A percentile compares a stretch with the other conserved stretches of the same genome.
Evolutionary conservation across 1,139 yeast species (phyloP).

Genomic region (Blastobotrys apis): DNA sequence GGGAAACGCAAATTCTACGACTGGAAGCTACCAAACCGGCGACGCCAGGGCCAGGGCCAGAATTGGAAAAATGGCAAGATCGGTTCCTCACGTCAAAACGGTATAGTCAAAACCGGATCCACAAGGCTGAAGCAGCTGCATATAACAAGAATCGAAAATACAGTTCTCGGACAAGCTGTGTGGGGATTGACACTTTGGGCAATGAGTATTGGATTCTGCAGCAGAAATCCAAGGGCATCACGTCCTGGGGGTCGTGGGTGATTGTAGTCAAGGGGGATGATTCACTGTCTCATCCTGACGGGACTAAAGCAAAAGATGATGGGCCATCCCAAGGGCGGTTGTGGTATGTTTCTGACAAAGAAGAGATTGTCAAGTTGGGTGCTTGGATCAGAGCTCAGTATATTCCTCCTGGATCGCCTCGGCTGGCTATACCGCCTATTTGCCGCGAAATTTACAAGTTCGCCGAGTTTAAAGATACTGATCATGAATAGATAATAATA

Average conservation of each 20-base stretch:
- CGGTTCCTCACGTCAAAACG: constrained; percentile 26
- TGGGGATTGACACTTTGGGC: constrained; percentile 35
- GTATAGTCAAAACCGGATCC: constrained; percentile 24
- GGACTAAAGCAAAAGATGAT: constrained; percentile 2
- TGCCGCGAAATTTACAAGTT: constrained; percentile 5
- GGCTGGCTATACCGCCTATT: constrained; percentile 9
- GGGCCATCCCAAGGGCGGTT: constrained; percentile 8
- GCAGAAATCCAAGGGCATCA: constrained; percentile 30
- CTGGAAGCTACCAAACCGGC: constrained; percentile 25
- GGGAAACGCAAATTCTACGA: constrained; percentile 29
- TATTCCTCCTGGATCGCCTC: constrained; percentile 3
- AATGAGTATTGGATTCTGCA: constrained; percentile 39
- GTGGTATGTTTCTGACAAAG: constrained; percentile 10
- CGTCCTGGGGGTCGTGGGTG: constrained; percentile 37
- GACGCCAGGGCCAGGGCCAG: constrained; percentile 10
- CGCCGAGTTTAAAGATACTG: too few relatives aligned
- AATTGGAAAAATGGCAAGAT: constrained; percentile 23
- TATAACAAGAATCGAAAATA: constrained; percentile 27
- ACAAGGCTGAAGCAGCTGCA: constrained; percentile 28
- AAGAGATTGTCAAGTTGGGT: constrained; percentile 6
- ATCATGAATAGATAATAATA: too few relatives aligned
- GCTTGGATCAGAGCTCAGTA: constrained; percentile 9
- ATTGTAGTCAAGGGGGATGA: constrained; percentile 10
- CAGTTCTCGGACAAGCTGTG: constrained; percentile 33
- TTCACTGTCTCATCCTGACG: constrained; percentile 6